These are phyloP conservation scores for Nakazawaea wickerhamii DNA, from an alignment of 805 yeast genomes.

Conservation along the genomic window DNA sequence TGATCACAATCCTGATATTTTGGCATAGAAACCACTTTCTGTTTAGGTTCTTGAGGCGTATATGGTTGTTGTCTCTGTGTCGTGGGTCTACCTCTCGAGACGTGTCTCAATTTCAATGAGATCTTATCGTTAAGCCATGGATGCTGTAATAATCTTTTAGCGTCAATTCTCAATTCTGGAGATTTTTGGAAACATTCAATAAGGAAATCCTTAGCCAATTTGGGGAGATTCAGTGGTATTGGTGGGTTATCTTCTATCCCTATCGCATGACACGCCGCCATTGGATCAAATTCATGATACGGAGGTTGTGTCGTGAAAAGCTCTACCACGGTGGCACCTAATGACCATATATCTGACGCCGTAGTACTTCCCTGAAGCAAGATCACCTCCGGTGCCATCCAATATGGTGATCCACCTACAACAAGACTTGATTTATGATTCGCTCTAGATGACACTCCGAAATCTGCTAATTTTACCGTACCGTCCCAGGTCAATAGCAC, in stretches of 20 bases:
- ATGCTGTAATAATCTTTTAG: conserved; percentile 50
- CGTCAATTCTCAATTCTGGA: conserved; percentile 53
- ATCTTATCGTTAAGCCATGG: conserved; percentile 62
- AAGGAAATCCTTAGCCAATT: conserved; percentile 48
- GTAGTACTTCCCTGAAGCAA: conserved; percentile 79
- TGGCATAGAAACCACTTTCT: background rate
- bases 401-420: conserved; percentile 84
- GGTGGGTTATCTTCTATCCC: conserved; percentile 72
- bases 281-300: conserved; percentile 65
- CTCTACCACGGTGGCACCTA: conserved; percentile 94
- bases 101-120: conserved; percentile 30
- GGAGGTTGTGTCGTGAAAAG: conserved; percentile 85
- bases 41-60: background rate
- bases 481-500: conserved; percentile 57
- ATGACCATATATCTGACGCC: conserved; percentile 87
- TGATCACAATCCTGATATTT: conserved; percentile 3
- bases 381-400: conserved; percentile 99
- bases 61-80: background rate
- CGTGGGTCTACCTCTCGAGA: background rate
- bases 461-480: conserved; percentile 67
- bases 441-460: conserved; percentile 64
- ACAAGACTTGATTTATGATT: conserved; percentile 23
- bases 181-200: conserved; percentile 67
- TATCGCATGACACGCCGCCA: conserved; percentile 80
- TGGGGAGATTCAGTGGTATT: conserved; percentile 47